Conservation (phyloP, 208 protist species). For the Herpetomonas tarakana region DNA sequence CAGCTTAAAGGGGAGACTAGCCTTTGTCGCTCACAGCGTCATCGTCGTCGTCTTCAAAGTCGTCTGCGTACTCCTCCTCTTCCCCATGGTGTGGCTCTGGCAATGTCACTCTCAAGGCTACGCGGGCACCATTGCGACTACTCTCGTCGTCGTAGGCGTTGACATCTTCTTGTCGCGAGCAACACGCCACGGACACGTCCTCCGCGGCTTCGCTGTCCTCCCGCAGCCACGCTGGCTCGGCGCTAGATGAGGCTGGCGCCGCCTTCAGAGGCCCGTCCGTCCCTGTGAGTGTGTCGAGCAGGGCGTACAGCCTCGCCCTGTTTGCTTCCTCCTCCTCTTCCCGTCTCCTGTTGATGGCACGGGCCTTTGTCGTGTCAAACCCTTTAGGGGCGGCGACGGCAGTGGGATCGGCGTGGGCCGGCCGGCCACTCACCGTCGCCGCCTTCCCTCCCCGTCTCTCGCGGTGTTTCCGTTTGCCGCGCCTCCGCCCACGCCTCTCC, state of each 20-base stretch:
- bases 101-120: too few relatives aligned
- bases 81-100: slow-evolving; percentile 6
- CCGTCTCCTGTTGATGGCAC: not conserved
- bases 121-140: too few relatives aligned
- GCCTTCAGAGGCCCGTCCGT: too few relatives aligned
- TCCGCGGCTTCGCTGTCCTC: slow-evolving; percentile 8
- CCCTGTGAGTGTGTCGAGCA: slow-evolving; percentile 2
- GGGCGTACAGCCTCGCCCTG: not conserved
- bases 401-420: too few relatives aligned
- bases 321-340: not conserved
- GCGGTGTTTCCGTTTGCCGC: not conserved
- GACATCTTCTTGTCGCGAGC: too few relatives aligned
- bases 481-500: not conserved
- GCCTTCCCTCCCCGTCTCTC: not conserved
- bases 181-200: too few relatives aligned
- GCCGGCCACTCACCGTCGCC: too few relatives aligned
- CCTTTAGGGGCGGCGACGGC: too few relatives aligned
- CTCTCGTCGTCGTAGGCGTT: too few relatives aligned
- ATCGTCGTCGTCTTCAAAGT: slow-evolving; percentile 39
- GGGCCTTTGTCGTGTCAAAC: slow-evolving; percentile 7
- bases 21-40: not conserved
- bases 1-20: too few relatives aligned
- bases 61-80: slow-evolving; percentile 36
- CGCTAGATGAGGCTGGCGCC: too few relatives aligned
- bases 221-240: slow-evolving; percentile 21